Evolutionary conservation across 108 stramenopile genomes (phyloP).

Genomic region (Pseudonitzschia delicatissima): DNA sequence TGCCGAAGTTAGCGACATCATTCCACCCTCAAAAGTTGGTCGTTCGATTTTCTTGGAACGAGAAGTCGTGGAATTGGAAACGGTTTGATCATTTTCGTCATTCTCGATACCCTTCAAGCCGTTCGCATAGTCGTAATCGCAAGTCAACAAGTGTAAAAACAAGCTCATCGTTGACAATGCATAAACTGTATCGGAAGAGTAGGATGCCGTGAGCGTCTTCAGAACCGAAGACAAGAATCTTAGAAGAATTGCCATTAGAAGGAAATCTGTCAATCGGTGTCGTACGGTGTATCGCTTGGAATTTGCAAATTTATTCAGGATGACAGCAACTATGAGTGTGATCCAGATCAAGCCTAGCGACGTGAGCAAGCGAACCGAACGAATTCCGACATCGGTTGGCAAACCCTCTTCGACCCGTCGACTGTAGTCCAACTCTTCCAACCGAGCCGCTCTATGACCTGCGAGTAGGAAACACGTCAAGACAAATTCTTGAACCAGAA

Average conservation of each 20-base stretch:
- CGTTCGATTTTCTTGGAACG: conserved; percentile 19
- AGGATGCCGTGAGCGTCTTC: conserved; percentile 71
- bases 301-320: conserved; percentile 10
- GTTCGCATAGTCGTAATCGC: conserved; percentile 73
- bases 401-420: conserved; percentile 5
- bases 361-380: conserved; percentile 16
- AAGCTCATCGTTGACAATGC: conserved; percentile 61
- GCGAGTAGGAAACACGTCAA: conserved; percentile 52
- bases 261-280: conserved; percentile 46
- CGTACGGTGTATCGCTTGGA: conserved; percentile 15
- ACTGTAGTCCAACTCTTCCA: conserved; percentile 12
- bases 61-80: background rate
- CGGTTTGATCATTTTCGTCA: background rate
- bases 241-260: conserved; percentile 49
- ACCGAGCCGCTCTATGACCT: conserved; percentile 39
- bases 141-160: conserved; percentile 56
- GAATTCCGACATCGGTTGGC: background rate
- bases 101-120: conserved; percentile 26
- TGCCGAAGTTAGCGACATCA: conserved; percentile 64
- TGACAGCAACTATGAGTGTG: conserved; percentile 37
- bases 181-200: conserved; percentile 71
- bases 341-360: conserved; percentile 29
- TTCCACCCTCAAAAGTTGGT: conserved; percentile 67
- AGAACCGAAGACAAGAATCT: conserved; percentile 52
- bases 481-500: conserved; percentile 75